Percentiles rank a stretch among this genome's conserved stretches.
phyloP scores from a whole-genome alignment of 1,139 yeast genomes.

The Yamadazyma oceani region DNA sequence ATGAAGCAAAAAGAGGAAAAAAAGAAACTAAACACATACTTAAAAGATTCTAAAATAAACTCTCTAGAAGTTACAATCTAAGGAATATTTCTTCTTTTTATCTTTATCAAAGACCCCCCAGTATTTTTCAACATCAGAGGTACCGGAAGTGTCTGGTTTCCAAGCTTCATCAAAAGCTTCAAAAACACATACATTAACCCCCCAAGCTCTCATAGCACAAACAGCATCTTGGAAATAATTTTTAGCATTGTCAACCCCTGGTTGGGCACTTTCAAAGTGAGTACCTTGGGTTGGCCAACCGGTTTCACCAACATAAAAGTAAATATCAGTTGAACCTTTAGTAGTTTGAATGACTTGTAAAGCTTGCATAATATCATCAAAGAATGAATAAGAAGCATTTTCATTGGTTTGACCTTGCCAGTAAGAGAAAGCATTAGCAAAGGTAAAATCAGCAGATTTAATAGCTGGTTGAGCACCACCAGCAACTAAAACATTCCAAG shows the following conservation, averaged over 20 bases:
- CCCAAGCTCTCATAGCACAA: conserved; percentile 95
- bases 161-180: conserved; percentile 96
- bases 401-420: conserved; percentile 93
- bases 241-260: conserved; percentile 72
- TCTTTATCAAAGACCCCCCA: conserved; percentile 84
- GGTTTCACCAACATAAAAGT: conserved; percentile 97
- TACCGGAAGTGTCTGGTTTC: conserved; percentile 90
- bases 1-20: not conserved
- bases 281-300: conserved; percentile 97
- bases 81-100: conserved; percentile 56
- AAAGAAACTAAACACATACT: not conserved
- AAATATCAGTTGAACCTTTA: conserved; percentile 81
- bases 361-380: conserved; percentile 96
- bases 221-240: conserved; percentile 83
- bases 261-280: conserved; percentile 59
- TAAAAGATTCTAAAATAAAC: not conserved
- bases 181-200: conserved; percentile 85
- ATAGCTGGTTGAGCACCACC: conserved; percentile 70
- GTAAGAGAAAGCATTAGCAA: conserved; percentile 94
- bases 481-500: conserved; percentile 90
- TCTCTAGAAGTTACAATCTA: conserved; percentile 52
- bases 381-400: conserved; percentile 85
- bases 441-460: conserved; percentile 76
- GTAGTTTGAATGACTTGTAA: conserved; percentile 79
- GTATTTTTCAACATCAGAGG: conserved; percentile 81